Evolutionary conservation across 805 yeast genomes (phyloP).

Genomic region (Candida sakaeoensis): DNA sequence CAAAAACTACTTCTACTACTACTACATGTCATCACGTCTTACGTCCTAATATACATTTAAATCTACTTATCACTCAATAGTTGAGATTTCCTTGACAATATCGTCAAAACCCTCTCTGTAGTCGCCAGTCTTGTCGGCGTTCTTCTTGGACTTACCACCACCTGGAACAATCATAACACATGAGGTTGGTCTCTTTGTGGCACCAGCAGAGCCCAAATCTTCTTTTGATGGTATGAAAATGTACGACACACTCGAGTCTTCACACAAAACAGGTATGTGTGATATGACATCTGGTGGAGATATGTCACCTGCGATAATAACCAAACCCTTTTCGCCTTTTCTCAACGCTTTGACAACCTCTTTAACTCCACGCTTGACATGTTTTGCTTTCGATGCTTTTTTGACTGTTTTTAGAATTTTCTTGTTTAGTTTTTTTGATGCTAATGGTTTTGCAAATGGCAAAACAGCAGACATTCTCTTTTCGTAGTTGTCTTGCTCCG

Average conservation of each 20-base stretch:
- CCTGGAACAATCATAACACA: slow-evolving; percentile 98
- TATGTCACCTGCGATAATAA: slow-evolving; percentile 95
- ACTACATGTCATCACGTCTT: no score
- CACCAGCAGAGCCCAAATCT: slow-evolving; percentile 98
- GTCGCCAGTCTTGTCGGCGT: slow-evolving; percentile 67
- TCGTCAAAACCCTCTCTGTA: slow-evolving; percentile 92
- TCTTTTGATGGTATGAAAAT: slow-evolving; percentile 95
- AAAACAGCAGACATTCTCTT: slow-evolving; percentile 84
- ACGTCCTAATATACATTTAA: background rate
- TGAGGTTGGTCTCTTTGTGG: slow-evolving; percentile 98
- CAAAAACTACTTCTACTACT: no score
- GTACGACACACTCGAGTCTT: slow-evolving; percentile 87
- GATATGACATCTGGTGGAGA: slow-evolving; percentile 97
- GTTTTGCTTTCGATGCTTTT: slow-evolving; percentile 97
- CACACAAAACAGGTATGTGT: slow-evolving; percentile 96
- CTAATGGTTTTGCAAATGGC: slow-evolving; percentile 92
- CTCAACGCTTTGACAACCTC: slow-evolving; percentile 97
- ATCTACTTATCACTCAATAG: background rate
- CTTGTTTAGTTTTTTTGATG: slow-evolving; percentile 92
- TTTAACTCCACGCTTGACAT: slow-evolving; percentile 97
- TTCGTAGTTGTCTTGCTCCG: slow-evolving; percentile 76
- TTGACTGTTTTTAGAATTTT: slow-evolving; percentile 93
- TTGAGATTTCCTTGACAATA: slow-evolving; percentile 78
- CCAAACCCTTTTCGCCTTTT: slow-evolving; percentile 97
- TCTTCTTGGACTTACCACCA: slow-evolving; percentile 79